These are phyloP conservation scores for Paramecium biaurelia DNA, from an alignment of 73 alveolate genomes.

Conservation along the genomic window DNA sequence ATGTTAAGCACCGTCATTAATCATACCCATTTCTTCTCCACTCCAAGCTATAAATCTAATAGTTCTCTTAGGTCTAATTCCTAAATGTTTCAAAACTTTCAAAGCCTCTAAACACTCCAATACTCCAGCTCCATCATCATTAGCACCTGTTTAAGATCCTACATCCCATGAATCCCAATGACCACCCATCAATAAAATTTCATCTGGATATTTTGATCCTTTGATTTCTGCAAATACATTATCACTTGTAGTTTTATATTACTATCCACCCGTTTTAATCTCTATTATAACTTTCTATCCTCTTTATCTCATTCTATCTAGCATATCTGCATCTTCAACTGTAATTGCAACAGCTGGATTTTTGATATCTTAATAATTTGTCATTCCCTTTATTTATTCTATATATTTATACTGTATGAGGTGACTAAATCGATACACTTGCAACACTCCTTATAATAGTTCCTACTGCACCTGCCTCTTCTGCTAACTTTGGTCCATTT, in stretches of 20 bases:
- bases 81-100: neutral
- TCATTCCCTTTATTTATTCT: neutral
- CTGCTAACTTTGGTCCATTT: slow-evolving; percentile 47
- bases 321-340: slow-evolving; percentile 66
- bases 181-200: slow-evolving; percentile 57
- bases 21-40: slow-evolving; percentile 66
- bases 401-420: slow-evolving; percentile 51
- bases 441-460: slow-evolving; percentile 57
- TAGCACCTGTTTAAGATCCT: slow-evolving; percentile 63
- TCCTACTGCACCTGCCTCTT: slow-evolving; percentile 58
- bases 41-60: slow-evolving; percentile 67
- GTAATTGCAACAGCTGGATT: slow-evolving; percentile 60
- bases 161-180: slow-evolving; percentile 66
- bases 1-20: slow-evolving; percentile 53
- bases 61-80: slow-evolving; percentile 60
- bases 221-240: slow-evolving; percentile 53
- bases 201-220: slow-evolving; percentile 58
- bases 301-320: slow-evolving; percentile 57
- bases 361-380: neutral
- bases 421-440: slow-evolving; percentile 35
- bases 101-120: slow-evolving; percentile 49
- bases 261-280: neutral
- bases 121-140: slow-evolving; percentile 68
- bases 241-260: slow-evolving; percentile 15
- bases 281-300: slow-evolving; percentile 33